Percentiles rank a stretch among this genome's conserved stretches.
These are phyloP conservation scores for Colletotrichum endophyticum DNA, from an alignment of 2,329 filamentous ascomycete species.

Conservation along the genomic window DNA sequence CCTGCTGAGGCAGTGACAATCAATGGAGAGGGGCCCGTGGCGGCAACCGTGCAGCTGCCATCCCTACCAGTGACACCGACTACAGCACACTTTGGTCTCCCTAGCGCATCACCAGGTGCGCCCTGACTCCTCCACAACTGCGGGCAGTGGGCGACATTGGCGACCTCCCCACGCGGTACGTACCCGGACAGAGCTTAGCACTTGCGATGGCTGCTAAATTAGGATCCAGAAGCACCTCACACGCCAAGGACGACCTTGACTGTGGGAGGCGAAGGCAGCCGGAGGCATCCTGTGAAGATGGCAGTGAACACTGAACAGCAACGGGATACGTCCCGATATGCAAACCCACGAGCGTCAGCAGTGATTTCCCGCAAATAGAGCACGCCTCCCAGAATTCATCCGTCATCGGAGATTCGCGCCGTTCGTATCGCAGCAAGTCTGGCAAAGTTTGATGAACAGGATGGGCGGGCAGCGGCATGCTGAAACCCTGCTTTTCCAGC, in stretches of 20 bases:
- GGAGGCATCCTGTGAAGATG: not conserved
- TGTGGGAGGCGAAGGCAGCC: not conserved
- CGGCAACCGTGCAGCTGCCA: conserved; percentile 9
- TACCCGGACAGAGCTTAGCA: not conserved
- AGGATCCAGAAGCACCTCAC: not conserved
- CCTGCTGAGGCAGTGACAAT: conserved; percentile 15
- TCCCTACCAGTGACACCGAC: not conserved
- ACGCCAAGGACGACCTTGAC: not conserved
- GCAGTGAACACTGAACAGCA: not conserved
- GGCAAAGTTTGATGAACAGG: conserved; percentile 15
- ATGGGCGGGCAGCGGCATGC: conserved; percentile 6
- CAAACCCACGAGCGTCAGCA: not conserved
- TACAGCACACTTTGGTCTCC: not conserved
- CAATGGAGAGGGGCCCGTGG: not conserved
- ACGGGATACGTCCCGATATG: not conserved
- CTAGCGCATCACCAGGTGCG: not conserved
- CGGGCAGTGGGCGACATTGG: not conserved
- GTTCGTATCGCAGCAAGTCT: not conserved
- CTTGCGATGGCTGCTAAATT: not conserved
- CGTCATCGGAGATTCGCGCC: conserved; percentile 8
- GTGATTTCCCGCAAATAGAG: not conserved
- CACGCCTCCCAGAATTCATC: not conserved
- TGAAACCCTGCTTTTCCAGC: conserved; percentile 16
- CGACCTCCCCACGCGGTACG: not conserved
- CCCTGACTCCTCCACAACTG: not conserved